Conservation (phyloP, 306 rosid genomes). For the Malus sieversii region DNA sequence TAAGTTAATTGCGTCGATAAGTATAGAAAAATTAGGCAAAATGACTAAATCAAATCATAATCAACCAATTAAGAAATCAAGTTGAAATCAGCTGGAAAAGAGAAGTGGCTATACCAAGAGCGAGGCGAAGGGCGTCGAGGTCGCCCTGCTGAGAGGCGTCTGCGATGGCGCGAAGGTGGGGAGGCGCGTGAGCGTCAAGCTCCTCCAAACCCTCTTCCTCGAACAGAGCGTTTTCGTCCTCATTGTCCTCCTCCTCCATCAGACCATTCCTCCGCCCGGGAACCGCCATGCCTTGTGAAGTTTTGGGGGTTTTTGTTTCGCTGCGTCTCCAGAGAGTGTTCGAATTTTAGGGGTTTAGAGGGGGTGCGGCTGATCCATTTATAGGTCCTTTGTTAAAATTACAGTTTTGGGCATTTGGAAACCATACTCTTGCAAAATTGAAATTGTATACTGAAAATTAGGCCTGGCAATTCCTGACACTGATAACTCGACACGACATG, state of each 20-base stretch:
- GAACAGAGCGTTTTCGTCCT: constrained; percentile 63
- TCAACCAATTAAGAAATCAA: not conserved
- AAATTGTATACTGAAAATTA: too few relatives aligned
- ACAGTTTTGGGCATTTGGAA: not conserved
- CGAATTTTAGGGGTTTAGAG: not conserved
- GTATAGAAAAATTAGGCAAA: not conserved
- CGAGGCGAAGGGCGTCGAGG: constrained; percentile 47
- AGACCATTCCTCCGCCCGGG: constrained; percentile 68
- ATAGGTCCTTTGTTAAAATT: too few relatives aligned
- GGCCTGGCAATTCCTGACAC: too few relatives aligned
- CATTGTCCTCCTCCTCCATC: constrained; percentile 46
- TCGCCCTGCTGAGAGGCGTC: constrained; percentile 59
- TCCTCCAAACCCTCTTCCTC: constrained; percentile 47
- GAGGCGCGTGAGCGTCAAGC: constrained; percentile 46
- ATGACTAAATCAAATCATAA: not conserved
- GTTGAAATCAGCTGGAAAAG: too few relatives aligned
- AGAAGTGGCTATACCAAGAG: constrained; percentile 46
- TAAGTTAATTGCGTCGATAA: not conserved
- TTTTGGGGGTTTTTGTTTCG: not conserved
- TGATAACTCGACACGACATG: too few relatives aligned
- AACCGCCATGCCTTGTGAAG: constrained; percentile 49
- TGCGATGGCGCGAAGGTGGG: constrained; percentile 70
- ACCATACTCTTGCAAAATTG: too few relatives aligned
- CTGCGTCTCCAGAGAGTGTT: not conserved
- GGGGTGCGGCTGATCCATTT: not conserved